Base-by-base conservation (phyloP, 169 alveolate genomes). In the Amoebophrya sp. region DNA sequence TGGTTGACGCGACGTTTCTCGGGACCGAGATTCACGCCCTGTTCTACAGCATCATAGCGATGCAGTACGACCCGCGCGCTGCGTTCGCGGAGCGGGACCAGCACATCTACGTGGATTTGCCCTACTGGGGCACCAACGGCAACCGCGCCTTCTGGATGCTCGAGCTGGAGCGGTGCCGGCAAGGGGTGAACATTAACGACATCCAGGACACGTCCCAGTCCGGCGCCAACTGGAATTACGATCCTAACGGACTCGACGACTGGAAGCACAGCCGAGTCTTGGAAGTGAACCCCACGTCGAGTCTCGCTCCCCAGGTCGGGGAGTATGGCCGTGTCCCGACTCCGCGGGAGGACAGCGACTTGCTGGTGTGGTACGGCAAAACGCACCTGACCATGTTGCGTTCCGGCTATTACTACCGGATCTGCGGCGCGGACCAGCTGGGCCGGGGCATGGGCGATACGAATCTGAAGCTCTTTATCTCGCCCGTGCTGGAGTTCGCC, bases 61-160 rank as follows among this genome's bases (percentile, higher is more conserved):
- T 66, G 83, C 83, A 66, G 83, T 66, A 66, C 83, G 35, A 66
- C 83, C 83, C 83, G 35, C 29, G 83, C 7, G 83, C 83, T 2
- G 83, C 83, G 83, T 25, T 12, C 35, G 83, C 83, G 29, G 0
- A 12, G 83, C 1, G 32, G 83, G 83, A 25, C 10, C 29, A n/a
- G 39, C 83, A 66, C 35, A 66, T 66, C 83, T 66, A 66, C 83
- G 83, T 66, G 83, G 83, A 66, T 25, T 7, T 66, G 83, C 83
- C 83, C 32, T 66, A 25, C 35, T 66, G 83, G 83, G n/a, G n/a
- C n/a, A n/a, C 7, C 35, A 2, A 2, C 35, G 83, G 12, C 32
- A 66, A 66, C 83, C 1, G 18, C 1, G 83, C 32, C 35, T 66
- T 12, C 35, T 66, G 83, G 83, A 66, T 66, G 83, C 35, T 66